Evolutionary conservation across 192 early-diverging fungal species (phyloP), one percentile per base, ranked within the genome.

Genomic region (Coemansia sp.): DNA sequence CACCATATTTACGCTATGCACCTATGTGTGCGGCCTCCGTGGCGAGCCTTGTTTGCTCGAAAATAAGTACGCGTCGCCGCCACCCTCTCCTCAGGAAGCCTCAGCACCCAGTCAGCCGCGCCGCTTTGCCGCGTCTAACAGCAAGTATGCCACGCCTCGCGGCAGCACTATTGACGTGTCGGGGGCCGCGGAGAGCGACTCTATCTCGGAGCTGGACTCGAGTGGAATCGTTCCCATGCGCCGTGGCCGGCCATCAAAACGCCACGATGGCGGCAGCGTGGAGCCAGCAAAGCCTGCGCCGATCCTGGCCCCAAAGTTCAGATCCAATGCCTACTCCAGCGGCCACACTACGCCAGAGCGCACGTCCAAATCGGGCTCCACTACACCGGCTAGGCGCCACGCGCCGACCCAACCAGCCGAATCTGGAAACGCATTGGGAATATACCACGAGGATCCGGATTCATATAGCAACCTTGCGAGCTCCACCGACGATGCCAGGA

Each of bases 1-100:
- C 20, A 93, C 90, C 71, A 93, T 98, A 36, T 95, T 92, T 70
- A 91, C 94, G 66, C 81, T 94, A 38, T 92, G 89, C 69, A 77
- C 79, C 3, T 70, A 78, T 20, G 89, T 93, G 3, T 94, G 90
- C 57, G 60, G 77, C 3, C 64, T 98, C 68, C 69, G 76, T 6
- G 72, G 75, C 34, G 80, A 83, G 65, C 41, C 62, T 5, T 83
- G 80, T 18, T 10, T 75, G 66, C 69, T 83, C 34, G 80, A 83
- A 65, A 74, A 83, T 70, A 74, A 64, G 63, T 83, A 83, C 31
- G 72, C 75, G 5, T 69, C 72, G 43, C 80, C 80, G 43, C 69
- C 74, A 15, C 38, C 61, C 2, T 70, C 80, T 39, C 72, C 74
- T 13, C 29, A 18, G 46, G 43, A 66, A 16, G 5, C 60, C 33